phyloP scores from a whole-genome alignment of 2,329 filamentous ascomycete genomes.

The Diaporthe eres region DNA sequence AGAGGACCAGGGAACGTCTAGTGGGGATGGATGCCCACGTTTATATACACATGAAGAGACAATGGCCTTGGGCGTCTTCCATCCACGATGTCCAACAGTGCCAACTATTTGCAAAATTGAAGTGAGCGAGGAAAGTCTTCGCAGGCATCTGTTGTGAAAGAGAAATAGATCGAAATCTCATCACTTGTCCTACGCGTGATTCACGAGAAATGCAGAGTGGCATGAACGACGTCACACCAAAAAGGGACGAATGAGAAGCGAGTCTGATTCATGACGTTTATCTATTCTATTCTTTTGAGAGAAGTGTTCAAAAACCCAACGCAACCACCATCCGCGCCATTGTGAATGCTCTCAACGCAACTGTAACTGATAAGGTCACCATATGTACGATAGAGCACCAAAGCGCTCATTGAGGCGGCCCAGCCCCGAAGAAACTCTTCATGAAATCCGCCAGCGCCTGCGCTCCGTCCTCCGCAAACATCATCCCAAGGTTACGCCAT shows the following conservation, averaged over 20 bases:
- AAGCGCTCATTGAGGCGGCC: neutral
- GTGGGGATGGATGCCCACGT: too few relatives aligned
- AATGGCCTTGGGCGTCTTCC: too few relatives aligned
- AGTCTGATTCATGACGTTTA: neutral
- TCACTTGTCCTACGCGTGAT: too few relatives aligned
- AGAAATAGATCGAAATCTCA: too few relatives aligned
- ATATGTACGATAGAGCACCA: neutral
- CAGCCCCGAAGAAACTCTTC: neutral
- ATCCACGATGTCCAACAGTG: too few relatives aligned
- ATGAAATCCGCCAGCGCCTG: conserved; percentile 36
- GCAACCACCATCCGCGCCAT: neutral
- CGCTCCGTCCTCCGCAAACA: conserved; percentile 42
- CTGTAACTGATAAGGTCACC: neutral
- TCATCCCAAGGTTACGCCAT: conserved; percentile 33
- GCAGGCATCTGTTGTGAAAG: too few relatives aligned
- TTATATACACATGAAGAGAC: too few relatives aligned
- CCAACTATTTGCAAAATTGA: too few relatives aligned
- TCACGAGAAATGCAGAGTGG: too few relatives aligned
- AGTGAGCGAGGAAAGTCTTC: too few relatives aligned
- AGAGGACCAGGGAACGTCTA: too few relatives aligned
- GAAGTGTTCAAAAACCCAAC: neutral
- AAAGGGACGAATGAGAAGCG: too few relatives aligned
- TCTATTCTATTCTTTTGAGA: neutral
- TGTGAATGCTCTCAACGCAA: neutral
- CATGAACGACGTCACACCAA: neutral